Evolutionary conservation across 176 grass and related monocot species (phyloP).

Genomic region (Aechmea fasciata): DNA sequence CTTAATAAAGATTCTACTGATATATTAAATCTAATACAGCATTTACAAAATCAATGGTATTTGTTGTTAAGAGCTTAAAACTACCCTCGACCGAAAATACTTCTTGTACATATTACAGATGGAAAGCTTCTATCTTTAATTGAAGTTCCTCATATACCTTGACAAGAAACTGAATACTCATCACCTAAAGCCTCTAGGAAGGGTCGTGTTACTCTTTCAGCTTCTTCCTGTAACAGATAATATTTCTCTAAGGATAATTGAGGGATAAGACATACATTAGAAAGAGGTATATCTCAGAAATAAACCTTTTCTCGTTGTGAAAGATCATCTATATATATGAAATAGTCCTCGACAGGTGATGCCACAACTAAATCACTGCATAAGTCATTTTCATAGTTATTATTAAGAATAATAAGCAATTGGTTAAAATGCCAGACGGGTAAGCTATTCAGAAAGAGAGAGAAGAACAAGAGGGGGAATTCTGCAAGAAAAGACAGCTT

Average conservation of each 20-base stretch:
- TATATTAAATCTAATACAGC: no score
- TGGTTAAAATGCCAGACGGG: background rate
- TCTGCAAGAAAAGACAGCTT: background rate
- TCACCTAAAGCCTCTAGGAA: constrained; percentile 74
- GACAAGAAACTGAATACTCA: constrained; percentile 72
- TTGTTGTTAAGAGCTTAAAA: no score
- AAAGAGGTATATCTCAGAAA: constrained; percentile 10
- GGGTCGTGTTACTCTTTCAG: constrained; percentile 33
- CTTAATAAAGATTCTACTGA: no score
- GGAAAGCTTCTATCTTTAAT: no score
- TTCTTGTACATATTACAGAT: background rate
- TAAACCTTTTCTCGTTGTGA: constrained; percentile 69
- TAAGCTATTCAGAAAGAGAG: background rate
- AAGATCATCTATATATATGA: constrained; percentile 89
- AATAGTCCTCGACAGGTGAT: constrained; percentile 92
- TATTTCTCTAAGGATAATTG: constrained; percentile 12
- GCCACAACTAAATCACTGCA: constrained; percentile 88
- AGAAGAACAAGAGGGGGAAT: constrained; percentile 1
- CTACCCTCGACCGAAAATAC: no score
- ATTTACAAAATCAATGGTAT: no score
- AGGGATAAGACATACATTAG: background rate
- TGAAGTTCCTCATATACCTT: constrained; percentile 32
- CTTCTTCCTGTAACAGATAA: constrained; percentile 41
- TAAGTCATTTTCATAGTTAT: background rate
- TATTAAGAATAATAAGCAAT: background rate